These are phyloP conservation scores for Misopates orontium DNA, from an alignment of 257 asterid genomes.

Conservation along the genomic window DNA sequence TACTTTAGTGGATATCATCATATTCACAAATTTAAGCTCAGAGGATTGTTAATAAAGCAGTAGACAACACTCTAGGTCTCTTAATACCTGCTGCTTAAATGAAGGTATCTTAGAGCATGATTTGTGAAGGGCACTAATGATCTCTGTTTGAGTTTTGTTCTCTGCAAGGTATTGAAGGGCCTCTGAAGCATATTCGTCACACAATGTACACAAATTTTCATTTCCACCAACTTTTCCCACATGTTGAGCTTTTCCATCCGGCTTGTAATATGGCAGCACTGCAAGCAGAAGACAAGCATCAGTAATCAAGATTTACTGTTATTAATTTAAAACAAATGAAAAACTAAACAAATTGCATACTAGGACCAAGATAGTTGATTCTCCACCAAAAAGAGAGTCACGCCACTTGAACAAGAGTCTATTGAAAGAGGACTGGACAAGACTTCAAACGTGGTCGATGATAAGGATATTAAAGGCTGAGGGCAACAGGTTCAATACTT, in stretches of 20 bases:
- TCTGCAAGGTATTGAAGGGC: slow-evolving; percentile 64
- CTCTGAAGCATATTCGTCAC: slow-evolving; percentile 66
- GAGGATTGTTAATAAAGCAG: background rate
- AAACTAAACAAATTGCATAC: too few relatives aligned
- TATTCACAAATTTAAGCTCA: background rate
- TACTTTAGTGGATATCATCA: background rate
- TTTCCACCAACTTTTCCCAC: slow-evolving; percentile 39
- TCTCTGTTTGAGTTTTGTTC: slow-evolving; percentile 72
- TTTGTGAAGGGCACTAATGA: slow-evolving; percentile 63
- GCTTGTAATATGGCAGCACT: slow-evolving; percentile 48
- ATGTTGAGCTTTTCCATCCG: slow-evolving; percentile 38
- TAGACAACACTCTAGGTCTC: background rate
- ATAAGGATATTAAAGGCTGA: too few relatives aligned
- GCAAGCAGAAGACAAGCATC: slow-evolving; percentile 28
- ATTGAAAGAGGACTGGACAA: too few relatives aligned
- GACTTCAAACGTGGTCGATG: too few relatives aligned
- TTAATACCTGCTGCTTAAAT: slow-evolving; percentile 67
- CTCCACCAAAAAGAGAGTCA: too few relatives aligned
- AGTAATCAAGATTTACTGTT: too few relatives aligned
- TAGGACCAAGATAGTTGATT: too few relatives aligned
- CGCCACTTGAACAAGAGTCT: too few relatives aligned
- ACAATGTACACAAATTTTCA: slow-evolving; percentile 53
- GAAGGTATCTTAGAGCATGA: slow-evolving; percentile 68
- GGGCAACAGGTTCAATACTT: too few relatives aligned
- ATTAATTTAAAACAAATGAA: too few relatives aligned